phyloP scores from a whole-genome alignment of 2,329 filamentous ascomycete species.

The Tolypocladium nubicola region DNA sequence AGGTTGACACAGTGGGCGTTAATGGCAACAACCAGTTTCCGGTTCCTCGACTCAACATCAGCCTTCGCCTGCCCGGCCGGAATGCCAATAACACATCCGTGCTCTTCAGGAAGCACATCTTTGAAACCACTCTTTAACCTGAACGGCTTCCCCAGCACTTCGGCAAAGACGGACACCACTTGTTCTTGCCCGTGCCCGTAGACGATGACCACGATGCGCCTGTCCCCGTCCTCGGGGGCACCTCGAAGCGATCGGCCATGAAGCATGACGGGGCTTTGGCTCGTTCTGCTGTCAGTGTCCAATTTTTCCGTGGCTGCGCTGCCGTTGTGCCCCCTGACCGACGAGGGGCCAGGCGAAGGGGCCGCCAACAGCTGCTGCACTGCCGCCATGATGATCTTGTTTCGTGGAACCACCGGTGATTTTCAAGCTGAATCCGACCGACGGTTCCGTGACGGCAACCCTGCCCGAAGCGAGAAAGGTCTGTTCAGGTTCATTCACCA shows the following conservation, averaged over 20 bases:
- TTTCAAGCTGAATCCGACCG: not conserved
- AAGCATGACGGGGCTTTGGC: slow-evolving; percentile 20
- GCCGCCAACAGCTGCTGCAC: slow-evolving; percentile 26
- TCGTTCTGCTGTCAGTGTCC: slow-evolving; percentile 24
- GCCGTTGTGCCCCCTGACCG: slow-evolving; percentile 13
- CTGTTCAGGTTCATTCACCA: not conserved
- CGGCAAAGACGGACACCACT: slow-evolving; percentile 65
- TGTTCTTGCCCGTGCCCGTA: slow-evolving; percentile 62
- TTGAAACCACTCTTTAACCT: slow-evolving; percentile 46
- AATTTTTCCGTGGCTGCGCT: slow-evolving; percentile 11
- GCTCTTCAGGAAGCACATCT: slow-evolving; percentile 41
- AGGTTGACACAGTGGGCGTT: slow-evolving; percentile 67
- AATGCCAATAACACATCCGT: slow-evolving; percentile 59
- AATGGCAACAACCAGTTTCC: slow-evolving; percentile 53
- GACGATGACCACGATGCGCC: slow-evolving; percentile 53
- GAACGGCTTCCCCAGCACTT: slow-evolving; percentile 67
- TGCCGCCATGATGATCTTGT: slow-evolving; percentile 20
- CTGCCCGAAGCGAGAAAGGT: not conserved
- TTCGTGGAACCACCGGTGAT: not conserved
- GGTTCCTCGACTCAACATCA: slow-evolving; percentile 48
- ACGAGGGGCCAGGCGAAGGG: slow-evolving; percentile 17
- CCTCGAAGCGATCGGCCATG: slow-evolving; percentile 32
- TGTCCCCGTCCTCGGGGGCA: slow-evolving; percentile 41
- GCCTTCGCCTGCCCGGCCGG: slow-evolving; percentile 42
- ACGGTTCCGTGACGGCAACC: slow-evolving; percentile 1